Conservation (phyloP, 768 basidiomycete species). For the Leccinum subgranulosum region DNA sequence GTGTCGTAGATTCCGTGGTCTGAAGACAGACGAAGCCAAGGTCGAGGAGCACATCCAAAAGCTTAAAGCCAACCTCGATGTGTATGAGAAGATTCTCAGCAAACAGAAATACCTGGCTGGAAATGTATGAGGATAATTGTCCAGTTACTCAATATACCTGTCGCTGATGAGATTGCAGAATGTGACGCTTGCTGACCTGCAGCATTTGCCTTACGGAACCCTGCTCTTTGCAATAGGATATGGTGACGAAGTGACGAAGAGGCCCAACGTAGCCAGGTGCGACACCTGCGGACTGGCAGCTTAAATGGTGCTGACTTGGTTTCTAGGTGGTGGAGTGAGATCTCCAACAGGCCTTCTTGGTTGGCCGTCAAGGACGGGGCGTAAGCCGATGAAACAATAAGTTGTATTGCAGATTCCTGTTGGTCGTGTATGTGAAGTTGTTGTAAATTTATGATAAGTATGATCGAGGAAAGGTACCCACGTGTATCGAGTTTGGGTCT, state of each 20-base stretch:
- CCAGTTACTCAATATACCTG: not conserved
- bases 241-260: constrained; percentile 28
- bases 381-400: not conserved
- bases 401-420: not conserved
- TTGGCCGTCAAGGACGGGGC: not conserved
- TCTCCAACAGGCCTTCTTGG: constrained; percentile 26
- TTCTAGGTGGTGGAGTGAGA: constrained; percentile 51
- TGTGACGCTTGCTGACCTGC: constrained; percentile 56
- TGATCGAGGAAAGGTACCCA: not conserved
- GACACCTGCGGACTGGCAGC: not conserved
- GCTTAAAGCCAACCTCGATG: constrained; percentile 41
- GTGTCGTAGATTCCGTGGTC: not conserved
- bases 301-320: constrained; percentile 2
- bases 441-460: not conserved
- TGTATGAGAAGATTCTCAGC: constrained; percentile 50
- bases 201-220: constrained; percentile 50
- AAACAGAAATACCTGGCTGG: constrained; percentile 59
- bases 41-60: constrained; percentile 10
- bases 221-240: constrained; percentile 23
- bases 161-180: constrained; percentile 23
- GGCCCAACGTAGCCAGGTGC: constrained; percentile 46
- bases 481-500: not conserved
- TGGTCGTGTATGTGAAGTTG: not conserved
- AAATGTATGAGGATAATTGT: constrained; percentile 36
- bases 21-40: constrained; percentile 15